Conservation (phyloP, 2,329 filamentous ascomycete genomes). For the Alternaria sp. region DNA sequence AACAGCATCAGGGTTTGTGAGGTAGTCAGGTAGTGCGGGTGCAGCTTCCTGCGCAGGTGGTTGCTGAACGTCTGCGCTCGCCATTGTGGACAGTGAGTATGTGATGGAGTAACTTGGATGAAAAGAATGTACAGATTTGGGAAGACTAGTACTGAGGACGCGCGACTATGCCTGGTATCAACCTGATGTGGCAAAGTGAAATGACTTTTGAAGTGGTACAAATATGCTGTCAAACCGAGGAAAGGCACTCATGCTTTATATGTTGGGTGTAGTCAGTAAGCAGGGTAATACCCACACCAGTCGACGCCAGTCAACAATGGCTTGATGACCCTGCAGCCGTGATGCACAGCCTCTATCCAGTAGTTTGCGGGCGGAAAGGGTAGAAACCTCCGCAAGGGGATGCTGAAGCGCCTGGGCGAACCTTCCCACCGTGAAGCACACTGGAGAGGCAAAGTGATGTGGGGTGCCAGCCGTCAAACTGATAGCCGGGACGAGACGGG, state of each 20-base stretch:
- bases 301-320: conserved; percentile 5
- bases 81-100: conserved; percentile 24
- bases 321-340: conserved; percentile 13
- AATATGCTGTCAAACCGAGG: neutral
- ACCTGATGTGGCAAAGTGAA: neutral
- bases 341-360: conserved; percentile 9
- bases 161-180: neutral
- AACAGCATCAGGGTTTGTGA: conserved; percentile 65
- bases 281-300: neutral
- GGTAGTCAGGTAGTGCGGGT: conserved; percentile 61
- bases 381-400: neutral
- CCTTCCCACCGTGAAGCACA: neutral
- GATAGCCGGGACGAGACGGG: neutral
- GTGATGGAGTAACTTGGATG: neutral
- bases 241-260: conserved; percentile 12
- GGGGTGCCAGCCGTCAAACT: conserved; percentile 1
- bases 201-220: neutral
- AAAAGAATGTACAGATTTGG: neutral
- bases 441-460: neutral
- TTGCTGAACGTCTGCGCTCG: conserved; percentile 36
- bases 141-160: neutral
- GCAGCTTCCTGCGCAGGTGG: conserved; percentile 37
- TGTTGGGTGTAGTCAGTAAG: conserved; percentile 2
- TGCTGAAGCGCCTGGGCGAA: conserved; percentile 2
- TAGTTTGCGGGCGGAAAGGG: neutral